Percentiles rank a stretch among this genome's conserved stretches.
These are phyloP conservation scores for Coccomyxa sp. DNA, from an alignment of 139 green algal genomes.

Conservation along the genomic window DNA sequence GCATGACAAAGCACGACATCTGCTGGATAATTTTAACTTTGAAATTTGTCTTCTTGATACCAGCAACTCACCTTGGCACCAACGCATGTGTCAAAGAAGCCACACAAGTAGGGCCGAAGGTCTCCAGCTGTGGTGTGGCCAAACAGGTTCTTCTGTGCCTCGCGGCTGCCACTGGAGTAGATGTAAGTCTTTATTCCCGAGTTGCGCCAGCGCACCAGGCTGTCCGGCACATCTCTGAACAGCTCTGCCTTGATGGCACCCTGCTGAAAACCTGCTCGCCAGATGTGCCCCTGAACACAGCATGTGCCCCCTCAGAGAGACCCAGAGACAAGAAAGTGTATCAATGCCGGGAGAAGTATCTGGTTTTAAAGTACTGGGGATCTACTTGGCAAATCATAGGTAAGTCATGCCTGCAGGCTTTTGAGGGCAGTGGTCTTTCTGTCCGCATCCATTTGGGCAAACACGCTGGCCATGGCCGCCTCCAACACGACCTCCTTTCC, in stretches of 20 bases:
- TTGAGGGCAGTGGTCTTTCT: slow-evolving; percentile 57
- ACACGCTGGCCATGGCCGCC: slow-evolving; percentile 50
- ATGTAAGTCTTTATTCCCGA: slow-evolving; percentile 89
- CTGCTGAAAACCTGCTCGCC: slow-evolving; percentile 68
- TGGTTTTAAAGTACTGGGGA: no score
- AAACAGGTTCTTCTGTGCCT: slow-evolving; percentile 62
- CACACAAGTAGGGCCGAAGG: slow-evolving; percentile 76
- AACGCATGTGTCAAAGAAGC: slow-evolving; percentile 92
- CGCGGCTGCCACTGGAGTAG: slow-evolving; percentile 80
- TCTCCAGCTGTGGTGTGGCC: slow-evolving; percentile 66
- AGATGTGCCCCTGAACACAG: slow-evolving; percentile 51
- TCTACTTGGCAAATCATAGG: no score
- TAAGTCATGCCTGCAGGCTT: slow-evolving; percentile 32
- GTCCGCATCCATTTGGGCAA: slow-evolving; percentile 69
- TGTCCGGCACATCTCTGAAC: slow-evolving; percentile 77
- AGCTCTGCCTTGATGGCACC: slow-evolving; percentile 73
- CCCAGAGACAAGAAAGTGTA: background rate
- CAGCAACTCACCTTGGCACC: slow-evolving; percentile 56
- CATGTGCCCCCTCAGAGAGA: background rate
- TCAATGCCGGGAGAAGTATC: no score
- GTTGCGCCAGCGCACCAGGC: slow-evolving; percentile 61
- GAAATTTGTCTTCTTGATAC: background rate
- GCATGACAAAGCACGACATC: background rate
- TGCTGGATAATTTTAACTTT: background rate
- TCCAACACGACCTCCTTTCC: slow-evolving; percentile 39